Evolutionary conservation across 2,329 filamentous ascomycete species (phyloP).

Genomic region (Hymenoscyphus linearis): DNA sequence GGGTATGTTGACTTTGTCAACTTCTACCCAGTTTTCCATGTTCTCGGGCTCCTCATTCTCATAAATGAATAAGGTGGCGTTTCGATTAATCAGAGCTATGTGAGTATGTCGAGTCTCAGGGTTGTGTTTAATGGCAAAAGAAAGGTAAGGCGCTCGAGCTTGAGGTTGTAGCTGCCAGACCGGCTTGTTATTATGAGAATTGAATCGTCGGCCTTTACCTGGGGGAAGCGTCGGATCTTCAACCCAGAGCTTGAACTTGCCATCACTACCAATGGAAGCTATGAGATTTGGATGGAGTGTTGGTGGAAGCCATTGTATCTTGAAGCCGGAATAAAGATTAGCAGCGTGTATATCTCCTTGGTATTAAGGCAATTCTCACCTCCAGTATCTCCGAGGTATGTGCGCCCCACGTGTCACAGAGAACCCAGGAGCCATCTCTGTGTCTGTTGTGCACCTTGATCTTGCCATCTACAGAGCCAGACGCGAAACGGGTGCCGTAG

Average conservation of each 20-base stretch:
- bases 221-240: conserved; percentile 79
- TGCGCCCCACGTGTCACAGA: conserved; percentile 83
- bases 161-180: conserved; percentile 34
- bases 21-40: conserved; percentile 65
- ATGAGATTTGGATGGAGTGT: conserved; percentile 82
- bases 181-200: conserved; percentile 60
- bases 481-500: conserved; percentile 87
- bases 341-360: neutral
- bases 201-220: conserved; percentile 73
- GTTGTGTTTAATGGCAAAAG: conserved; percentile 78
- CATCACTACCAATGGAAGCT: conserved; percentile 83
- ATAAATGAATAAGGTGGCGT: conserved; percentile 73
- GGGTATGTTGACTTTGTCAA: conserved; percentile 74
- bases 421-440: conserved; percentile 68
- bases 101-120: conserved; percentile 76
- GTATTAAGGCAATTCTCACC: conserved; percentile 40
- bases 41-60: conserved; percentile 84
- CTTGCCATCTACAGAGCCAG: conserved; percentile 85
- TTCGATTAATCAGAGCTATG: conserved; percentile 76
- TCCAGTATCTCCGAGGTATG: conserved; percentile 88
- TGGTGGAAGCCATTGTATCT: conserved; percentile 92
- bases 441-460: conserved; percentile 88
- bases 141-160: conserved; percentile 52
- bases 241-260: conserved; percentile 86
- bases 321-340: conserved; percentile 18